phyloP scores from a whole-genome alignment of 2,329 filamentous ascomycete species.

The Monosporascus sp. region DNA sequence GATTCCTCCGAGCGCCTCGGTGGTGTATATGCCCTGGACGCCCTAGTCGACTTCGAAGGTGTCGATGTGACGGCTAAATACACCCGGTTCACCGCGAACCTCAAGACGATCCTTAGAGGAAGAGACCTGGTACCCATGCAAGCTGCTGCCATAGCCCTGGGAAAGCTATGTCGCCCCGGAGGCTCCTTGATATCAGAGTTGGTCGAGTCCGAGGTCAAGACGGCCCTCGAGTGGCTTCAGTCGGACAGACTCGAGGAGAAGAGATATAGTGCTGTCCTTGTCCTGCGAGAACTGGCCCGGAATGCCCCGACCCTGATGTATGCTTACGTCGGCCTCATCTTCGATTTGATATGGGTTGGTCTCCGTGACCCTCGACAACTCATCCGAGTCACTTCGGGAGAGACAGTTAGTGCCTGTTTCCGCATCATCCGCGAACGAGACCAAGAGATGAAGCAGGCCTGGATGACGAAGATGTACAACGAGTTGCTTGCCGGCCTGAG shows the following conservation, averaged over 20 bases:
- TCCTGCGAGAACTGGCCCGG: conserved; percentile 82
- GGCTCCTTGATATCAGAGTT: conserved; percentile 92
- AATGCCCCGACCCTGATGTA: conserved; percentile 96
- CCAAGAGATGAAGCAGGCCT: conserved; percentile 75
- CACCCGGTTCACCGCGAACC: conserved; percentile 85
- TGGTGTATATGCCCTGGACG: conserved; percentile 86
- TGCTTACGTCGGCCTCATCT: conserved; percentile 88
- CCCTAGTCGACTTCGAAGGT: conserved; percentile 92
- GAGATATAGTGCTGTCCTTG: conserved; percentile 86
- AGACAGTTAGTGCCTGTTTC: conserved; percentile 92
- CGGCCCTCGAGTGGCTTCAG: conserved; percentile 93
- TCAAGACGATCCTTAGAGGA: conserved; percentile 81
- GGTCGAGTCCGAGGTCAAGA: conserved; percentile 95
- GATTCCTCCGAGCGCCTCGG: conserved; percentile 86
- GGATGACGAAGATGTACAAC: conserved; percentile 87
- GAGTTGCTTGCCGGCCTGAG: conserved; percentile 78
- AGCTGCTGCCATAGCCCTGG: conserved; percentile 80
- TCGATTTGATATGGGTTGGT: conserved; percentile 94
- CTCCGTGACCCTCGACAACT: conserved; percentile 84
- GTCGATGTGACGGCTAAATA: conserved; percentile 92
- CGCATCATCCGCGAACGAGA: conserved; percentile 93
- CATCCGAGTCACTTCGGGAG: conserved; percentile 85
- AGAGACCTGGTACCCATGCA: conserved; percentile 91
- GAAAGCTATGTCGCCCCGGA: conserved; percentile 84
- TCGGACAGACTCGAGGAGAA: conserved; percentile 90